phyloP scores from a whole-genome alignment of 2,329 filamentous ascomycete genomes.

The Pseudohalonectria lignicola region DNA sequence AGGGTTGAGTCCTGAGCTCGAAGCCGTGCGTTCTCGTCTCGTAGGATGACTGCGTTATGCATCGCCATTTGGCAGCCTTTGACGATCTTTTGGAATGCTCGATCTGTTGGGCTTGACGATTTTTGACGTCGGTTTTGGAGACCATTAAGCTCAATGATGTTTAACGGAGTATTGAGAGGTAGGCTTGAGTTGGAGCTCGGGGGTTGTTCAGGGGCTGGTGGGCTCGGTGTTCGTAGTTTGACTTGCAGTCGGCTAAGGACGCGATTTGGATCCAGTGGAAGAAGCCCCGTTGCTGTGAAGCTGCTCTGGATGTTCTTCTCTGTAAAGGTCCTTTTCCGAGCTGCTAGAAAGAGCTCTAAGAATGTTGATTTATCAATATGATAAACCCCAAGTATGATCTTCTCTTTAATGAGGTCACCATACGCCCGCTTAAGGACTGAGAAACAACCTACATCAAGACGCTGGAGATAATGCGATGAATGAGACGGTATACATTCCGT shows the following conservation, averaged over 20 bases:
- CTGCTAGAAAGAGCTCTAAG: not conserved
- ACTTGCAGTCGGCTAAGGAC: not conserved
- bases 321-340: not conserved
- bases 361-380: not conserved
- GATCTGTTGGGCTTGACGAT: not conserved
- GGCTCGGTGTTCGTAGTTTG: not conserved
- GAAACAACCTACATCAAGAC: not conserved
- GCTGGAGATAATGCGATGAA: not conserved
- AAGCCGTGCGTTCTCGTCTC: not conserved
- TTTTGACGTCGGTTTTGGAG: not conserved
- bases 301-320: not conserved
- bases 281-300: not conserved
- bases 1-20: too few species aligned
- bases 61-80: not conserved
- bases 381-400: not conserved
- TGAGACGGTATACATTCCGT: not conserved
- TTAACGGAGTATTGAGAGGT: not conserved
- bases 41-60: not conserved
- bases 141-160: not conserved
- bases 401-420: not conserved
- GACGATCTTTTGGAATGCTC: not conserved
- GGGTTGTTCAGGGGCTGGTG: not conserved
- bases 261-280: not conserved
- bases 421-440: not conserved
- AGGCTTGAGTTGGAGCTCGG: not conserved